Base-by-base conservation (phyloP, 768 basidiomycete genomes). In the Hypholoma sublateritium region DNA sequence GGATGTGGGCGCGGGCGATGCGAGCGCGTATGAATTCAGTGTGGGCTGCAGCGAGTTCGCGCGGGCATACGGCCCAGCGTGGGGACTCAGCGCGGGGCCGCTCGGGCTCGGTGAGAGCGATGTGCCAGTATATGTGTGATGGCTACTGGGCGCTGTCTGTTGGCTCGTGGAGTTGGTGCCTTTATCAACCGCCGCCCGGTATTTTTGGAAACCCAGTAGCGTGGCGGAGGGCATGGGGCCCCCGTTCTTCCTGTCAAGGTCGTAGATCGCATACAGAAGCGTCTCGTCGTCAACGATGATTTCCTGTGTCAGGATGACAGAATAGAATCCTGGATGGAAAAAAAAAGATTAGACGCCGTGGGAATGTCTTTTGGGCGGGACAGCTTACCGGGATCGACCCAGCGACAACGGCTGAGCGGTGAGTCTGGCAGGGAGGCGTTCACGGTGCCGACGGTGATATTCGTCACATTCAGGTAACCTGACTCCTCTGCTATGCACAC, bases 401-500 rank as follows among this genome's bases (percentile, higher is more conserved):
- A 88, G 57, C 86, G 80, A 70, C 88, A 88, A 57, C 83, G 76
- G 64, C 69, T 83, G 48, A 92, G 73, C 14, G 77, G 70, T 19
- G 88, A 89, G 58, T 90, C 88, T 42, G 90, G 88, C 47, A 91
- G 74, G 55, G 79, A 69, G 50, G 83, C 80, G 60, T 81, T 79
- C 1, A 82, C 76, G 42, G 74, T 77, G 51, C 82, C 79, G 59
- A 80, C 67, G 50, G 80, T 77, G 58, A 77, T 76, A 56, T 73
- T 73, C 60, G 78, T 72, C 28, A 82, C 69, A 24, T 82, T 78
- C 53, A 89, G 76, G 25, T 73, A 65, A 49, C 76, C 84, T 36
- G 72, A 70, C 63, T 90, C 88, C 56, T 81, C 75, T 44, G 78
- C 75, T 32, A 82, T 67, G 69, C 80, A 83, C 41, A 72, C 73